phyloP scores from a whole-genome alignment of 495 filamentous ascomycete species.

The Xylaria cubensis region DNA sequence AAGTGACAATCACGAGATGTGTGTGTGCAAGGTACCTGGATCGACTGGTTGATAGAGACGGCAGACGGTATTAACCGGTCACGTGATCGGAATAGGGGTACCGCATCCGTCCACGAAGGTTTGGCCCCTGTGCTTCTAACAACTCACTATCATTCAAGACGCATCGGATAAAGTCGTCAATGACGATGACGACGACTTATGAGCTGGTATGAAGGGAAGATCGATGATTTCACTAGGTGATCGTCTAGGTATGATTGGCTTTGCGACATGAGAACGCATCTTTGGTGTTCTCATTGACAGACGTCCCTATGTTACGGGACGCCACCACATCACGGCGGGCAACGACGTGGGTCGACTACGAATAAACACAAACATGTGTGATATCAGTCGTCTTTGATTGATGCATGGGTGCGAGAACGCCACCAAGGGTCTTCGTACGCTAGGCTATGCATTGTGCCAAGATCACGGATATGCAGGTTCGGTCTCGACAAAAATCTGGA shows the following conservation, averaged over 20 bases:
- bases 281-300: not conserved
- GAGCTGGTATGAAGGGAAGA: not conserved
- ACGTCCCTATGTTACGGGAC: not conserved
- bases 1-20: constrained; percentile 5
- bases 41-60: constrained; percentile 9
- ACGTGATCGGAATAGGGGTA: constrained; percentile 26
- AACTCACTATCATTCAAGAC: not conserved
- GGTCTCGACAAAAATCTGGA: constrained; percentile 15
- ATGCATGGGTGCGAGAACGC: not conserved
- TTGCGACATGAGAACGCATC: not conserved
- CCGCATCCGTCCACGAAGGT: not conserved
- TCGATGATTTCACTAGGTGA: not conserved
- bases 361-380: not conserved
- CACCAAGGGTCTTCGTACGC: not conserved
- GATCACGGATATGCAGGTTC: constrained; percentile 5
- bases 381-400: constrained; percentile 1
- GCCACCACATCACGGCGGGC: not conserved
- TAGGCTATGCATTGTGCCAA: not conserved
- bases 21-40: not conserved
- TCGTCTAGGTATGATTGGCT: not conserved
- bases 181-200: not conserved
- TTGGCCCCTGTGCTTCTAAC: not conserved
- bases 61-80: constrained; percentile 16
- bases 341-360: not conserved
- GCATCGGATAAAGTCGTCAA: not conserved